Base-by-base conservation (phyloP, 2,329 filamentous ascomycete species). In the Seiridium cupressi region DNA sequence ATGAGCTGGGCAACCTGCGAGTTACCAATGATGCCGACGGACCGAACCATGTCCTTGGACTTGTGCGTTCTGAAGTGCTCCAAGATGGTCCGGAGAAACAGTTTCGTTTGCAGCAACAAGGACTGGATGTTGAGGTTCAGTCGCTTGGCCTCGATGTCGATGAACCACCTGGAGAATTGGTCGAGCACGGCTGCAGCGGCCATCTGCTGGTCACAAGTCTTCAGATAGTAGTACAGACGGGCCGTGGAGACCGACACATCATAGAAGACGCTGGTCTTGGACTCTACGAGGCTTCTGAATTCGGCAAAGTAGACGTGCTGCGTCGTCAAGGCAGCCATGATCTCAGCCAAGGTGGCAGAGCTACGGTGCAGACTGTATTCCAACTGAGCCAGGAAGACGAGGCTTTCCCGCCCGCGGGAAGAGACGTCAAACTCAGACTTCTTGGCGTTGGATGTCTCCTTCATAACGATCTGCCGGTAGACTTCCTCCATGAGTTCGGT, bases 301-400 rank as follows among this genome's bases (percentile, higher is more conserved):
- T 76, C 68, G 55, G 74, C 71, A 48, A 75, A 77, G 68, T 76
- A 76, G 8, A 74, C 65, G 58, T 73, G 72, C 62, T 80, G 74
- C 0, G 78, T 76, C 31, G 77, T 77, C 54, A 81, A 66, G 42
- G 77, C 71, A 4, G 78, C 73, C 55, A 80, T 72, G 48, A 76
- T 76, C 55, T 79, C 76, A 11, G 73, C 76, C 10, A 80, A 64
- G 4, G 74, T 74, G 51, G 67, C 63, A 2, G 68, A 69, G 46
- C 63, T 68, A 44, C 70, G 65, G 38, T 66, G 69, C 13, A 76
- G 68, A 53, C 67, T 74, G 63, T 79, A 74, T 64, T 81, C 76
- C 1, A 81, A 68, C 58, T 79, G 76, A 18, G 79, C 79, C 26
- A 81, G 65, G 71, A 80, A 81, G 9, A 76, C 74, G 11, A 76